These are phyloP conservation scores for Thelonectria discophora DNA, from an alignment of 2,329 filamentous ascomycete species.

Conservation along the genomic window DNA sequence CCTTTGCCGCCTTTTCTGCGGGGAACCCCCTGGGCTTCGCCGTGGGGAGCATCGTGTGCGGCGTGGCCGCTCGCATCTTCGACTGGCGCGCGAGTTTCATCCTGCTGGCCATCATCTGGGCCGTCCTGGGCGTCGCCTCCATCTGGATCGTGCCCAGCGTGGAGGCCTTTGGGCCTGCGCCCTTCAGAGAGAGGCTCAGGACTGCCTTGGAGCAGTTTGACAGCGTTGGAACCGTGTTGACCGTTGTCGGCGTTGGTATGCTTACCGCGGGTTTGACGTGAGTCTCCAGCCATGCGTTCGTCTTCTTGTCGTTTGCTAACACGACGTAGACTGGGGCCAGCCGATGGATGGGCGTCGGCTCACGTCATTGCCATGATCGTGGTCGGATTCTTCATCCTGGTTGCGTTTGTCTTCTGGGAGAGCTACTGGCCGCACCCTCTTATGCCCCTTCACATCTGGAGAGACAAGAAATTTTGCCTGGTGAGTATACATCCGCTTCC, in stretches of 20 bases:
- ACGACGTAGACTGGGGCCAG: slow-evolving; percentile 62
- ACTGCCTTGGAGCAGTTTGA: slow-evolving; percentile 66
- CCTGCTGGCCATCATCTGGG: slow-evolving; percentile 70
- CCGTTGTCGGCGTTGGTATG: slow-evolving; percentile 71
- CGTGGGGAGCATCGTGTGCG: slow-evolving; percentile 64
- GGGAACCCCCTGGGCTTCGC: slow-evolving; percentile 53
- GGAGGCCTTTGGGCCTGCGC: slow-evolving; percentile 53
- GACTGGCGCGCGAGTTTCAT: slow-evolving; percentile 72
- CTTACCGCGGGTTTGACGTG: slow-evolving; percentile 69
- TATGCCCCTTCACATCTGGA: slow-evolving; percentile 65
- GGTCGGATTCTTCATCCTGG: slow-evolving; percentile 64
- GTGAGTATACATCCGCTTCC: slow-evolving; percentile 54
- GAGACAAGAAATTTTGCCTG: slow-evolving; percentile 71
- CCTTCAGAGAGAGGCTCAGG: slow-evolving; percentile 31
- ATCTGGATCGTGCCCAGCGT: slow-evolving; percentile 69
- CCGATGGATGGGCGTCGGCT: slow-evolving; percentile 68
- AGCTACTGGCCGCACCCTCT: slow-evolving; percentile 58
- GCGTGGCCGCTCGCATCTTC: slow-evolving; percentile 67
- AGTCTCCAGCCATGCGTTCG: slow-evolving; percentile 38
- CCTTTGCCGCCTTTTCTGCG: slow-evolving; percentile 67
- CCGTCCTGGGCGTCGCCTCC: slow-evolving; percentile 64
- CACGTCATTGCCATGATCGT: slow-evolving; percentile 71
- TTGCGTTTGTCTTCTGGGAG: slow-evolving; percentile 71
- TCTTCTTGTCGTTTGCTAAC: slow-evolving; percentile 14
- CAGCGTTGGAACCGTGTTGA: slow-evolving; percentile 66